A percentile compares a stretch with the other conserved stretches of the same genome.
Conservation (phyloP, 805 yeast species). For the Lipomyces mesembrius region DNA sequence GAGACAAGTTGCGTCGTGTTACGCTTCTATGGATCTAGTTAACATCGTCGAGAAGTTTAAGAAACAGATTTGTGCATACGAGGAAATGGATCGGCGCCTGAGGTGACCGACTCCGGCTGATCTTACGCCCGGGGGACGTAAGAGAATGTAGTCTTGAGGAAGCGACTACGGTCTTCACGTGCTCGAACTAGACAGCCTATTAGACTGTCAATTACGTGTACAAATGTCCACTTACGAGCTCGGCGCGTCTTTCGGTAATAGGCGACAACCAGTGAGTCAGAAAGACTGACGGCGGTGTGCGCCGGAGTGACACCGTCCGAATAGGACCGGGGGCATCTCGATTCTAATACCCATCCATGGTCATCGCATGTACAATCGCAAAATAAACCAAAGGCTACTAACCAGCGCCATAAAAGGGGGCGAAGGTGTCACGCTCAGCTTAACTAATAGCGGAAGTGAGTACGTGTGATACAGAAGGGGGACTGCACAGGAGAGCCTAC, state of each 20-base stretch:
- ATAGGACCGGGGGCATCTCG: neutral
- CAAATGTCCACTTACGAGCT: neutral
- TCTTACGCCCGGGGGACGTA: neutral
- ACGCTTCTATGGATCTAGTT: neutral
- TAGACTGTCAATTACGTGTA: neutral
- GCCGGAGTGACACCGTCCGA: neutral
- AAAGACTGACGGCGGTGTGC: neutral
- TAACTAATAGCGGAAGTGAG: neutral
- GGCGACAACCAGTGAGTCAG: neutral
- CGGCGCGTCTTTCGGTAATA: neutral
- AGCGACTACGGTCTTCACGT: neutral
- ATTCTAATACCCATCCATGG: neutral
- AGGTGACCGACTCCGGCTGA: neutral
- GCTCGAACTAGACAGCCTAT: neutral
- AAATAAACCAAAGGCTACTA: neutral
- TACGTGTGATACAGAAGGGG: neutral
- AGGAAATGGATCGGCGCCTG: neutral
- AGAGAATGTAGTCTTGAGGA: neutral
- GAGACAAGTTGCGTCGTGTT: neutral
- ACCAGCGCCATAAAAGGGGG: neutral
- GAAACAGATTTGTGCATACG: neutral
- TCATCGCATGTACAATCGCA: neutral
- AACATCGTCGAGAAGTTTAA: neutral
- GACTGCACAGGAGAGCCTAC: neutral
- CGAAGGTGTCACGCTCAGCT: neutral